A percentile compares a stretch with the other conserved stretches of the same genome.
phyloP scores from a whole-genome alignment of 2,329 filamentous ascomycete species.

The Helminthosporium solani region DNA sequence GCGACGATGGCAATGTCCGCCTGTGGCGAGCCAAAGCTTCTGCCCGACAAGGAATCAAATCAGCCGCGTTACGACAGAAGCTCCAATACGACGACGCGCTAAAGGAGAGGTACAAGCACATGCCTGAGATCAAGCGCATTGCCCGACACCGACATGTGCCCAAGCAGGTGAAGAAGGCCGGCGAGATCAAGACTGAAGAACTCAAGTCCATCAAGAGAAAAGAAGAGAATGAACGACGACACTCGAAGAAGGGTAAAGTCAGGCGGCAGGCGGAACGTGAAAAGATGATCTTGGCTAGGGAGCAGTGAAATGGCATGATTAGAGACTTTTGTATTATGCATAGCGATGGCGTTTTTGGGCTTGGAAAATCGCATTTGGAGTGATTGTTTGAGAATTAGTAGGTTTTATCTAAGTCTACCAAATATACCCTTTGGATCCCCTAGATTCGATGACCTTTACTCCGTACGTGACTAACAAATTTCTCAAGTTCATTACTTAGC shows the following conservation, averaged over 20 bases:
- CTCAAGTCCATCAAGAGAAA: slow-evolving; percentile 81
- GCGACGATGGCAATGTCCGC: slow-evolving; percentile 88
- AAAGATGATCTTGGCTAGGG: slow-evolving; percentile 80
- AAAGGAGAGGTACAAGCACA: slow-evolving; percentile 81
- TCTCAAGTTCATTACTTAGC: too few species aligned
- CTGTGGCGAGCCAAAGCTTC: slow-evolving; percentile 90
- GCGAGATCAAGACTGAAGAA: slow-evolving; percentile 90
- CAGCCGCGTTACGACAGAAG: slow-evolving; percentile 78
- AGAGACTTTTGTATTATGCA: slow-evolving; percentile 19
- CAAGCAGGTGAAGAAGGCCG: slow-evolving; percentile 91
- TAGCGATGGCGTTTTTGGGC: slow-evolving; percentile 35
- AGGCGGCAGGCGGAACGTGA: slow-evolving; percentile 78
- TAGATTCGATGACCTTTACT: too few species aligned
- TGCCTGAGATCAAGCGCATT: slow-evolving; percentile 94
- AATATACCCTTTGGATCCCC: too few species aligned
- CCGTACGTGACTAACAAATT: too few species aligned
- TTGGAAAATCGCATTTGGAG: not conserved
- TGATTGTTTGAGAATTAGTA: not conserved
- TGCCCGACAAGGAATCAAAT: slow-evolving; percentile 80
- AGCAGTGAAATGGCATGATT: slow-evolving; percentile 49
- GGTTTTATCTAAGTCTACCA: not conserved
- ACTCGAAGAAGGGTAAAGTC: slow-evolving; percentile 79
- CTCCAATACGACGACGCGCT: slow-evolving; percentile 90
- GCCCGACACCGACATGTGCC: slow-evolving; percentile 88
- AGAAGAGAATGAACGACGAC: slow-evolving; percentile 92